These are phyloP conservation scores for Fibroporia radiculosa DNA, from an alignment of 768 basidiomycete species.

Conservation along the genomic window DNA sequence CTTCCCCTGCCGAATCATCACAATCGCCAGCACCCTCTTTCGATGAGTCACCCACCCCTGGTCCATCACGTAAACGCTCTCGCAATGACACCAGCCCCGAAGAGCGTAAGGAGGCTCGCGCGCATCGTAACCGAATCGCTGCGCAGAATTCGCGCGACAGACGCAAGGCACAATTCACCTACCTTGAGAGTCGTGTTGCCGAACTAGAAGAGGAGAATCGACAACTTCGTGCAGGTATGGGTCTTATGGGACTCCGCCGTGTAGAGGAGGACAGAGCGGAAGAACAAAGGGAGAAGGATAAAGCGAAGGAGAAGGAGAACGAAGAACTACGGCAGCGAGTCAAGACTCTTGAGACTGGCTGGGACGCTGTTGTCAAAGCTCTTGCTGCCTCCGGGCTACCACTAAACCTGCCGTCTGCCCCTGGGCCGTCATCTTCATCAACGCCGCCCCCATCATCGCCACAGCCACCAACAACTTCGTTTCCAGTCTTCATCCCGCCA, in stretches of 20 bases:
- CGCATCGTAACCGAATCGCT: constrained; percentile 88
- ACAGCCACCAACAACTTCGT: constrained; percentile 23
- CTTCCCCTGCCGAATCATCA: constrained; percentile 13
- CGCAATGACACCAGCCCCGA: constrained; percentile 59
- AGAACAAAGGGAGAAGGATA: constrained; percentile 26
- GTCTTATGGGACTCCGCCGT: constrained; percentile 22
- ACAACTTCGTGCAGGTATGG: constrained; percentile 50
- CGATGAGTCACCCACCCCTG: constrained; percentile 9
- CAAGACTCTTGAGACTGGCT: constrained; percentile 70
- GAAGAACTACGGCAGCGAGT: constrained; percentile 69
- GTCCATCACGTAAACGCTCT: constrained; percentile 65
- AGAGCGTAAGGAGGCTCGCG: constrained; percentile 81
- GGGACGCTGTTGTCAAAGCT: constrained; percentile 74
- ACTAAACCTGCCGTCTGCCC: constrained; percentile 30
- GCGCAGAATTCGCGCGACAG: constrained; percentile 91
- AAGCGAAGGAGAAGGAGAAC: constrained; percentile 55
- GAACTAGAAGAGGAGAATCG: constrained; percentile 84
- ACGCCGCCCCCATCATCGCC: constrained; percentile 15
- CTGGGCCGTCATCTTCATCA: constrained; percentile 22
- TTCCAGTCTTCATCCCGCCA: constrained; percentile 25
- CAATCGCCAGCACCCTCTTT: constrained; percentile 15
- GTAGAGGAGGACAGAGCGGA: constrained; percentile 13
- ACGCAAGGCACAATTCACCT: constrained; percentile 83
- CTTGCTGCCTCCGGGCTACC: constrained; percentile 62
- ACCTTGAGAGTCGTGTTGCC: constrained; percentile 87